Evolutionary conservation across 1,284 basidiomycete species (phyloP).

Genomic region (Cryptococcus jaspeensis): DNA sequence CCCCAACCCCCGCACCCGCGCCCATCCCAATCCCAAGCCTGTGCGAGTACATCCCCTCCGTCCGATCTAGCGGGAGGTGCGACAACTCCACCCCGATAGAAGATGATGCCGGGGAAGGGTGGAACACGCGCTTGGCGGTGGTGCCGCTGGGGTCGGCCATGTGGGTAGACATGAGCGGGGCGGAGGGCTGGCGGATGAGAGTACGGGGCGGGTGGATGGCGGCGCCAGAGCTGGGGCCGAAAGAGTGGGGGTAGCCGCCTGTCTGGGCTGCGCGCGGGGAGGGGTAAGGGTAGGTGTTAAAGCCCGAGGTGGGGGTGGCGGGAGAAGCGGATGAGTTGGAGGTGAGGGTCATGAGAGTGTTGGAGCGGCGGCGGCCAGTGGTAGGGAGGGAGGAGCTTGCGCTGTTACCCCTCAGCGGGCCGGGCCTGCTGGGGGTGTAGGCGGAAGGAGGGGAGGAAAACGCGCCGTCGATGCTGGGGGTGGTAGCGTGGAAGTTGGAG

Average conservation of each 20-base stretch:
- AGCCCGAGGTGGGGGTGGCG: too few species aligned
- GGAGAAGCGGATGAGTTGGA: not conserved
- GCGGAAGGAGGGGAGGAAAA: not conserved
- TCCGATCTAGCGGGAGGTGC: conserved; percentile 1
- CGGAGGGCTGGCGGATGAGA: conserved; percentile 7
- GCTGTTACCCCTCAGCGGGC: conserved; percentile 12
- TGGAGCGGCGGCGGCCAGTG: conserved; percentile 5
- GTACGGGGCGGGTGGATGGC: too few species aligned
- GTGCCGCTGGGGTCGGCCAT: too few species aligned
- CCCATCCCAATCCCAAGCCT: conserved; percentile 4
- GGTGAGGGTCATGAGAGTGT: conserved; percentile 7
- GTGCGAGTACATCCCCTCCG: not conserved
- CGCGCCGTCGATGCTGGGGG: not conserved
- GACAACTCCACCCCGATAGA: conserved; percentile 8
- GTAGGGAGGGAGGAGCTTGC: conserved; percentile 5
- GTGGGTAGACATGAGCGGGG: conserved; percentile 3
- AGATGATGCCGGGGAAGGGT: conserved; percentile 16
- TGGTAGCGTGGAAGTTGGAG: conserved; percentile 8
- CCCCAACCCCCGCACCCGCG: conserved; percentile 1
- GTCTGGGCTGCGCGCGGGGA: conserved; percentile 6
- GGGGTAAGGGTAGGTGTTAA: conserved; percentile 11
- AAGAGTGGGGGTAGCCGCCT: too few species aligned
- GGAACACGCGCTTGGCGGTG: conserved; percentile 14
- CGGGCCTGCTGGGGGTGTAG: not conserved
- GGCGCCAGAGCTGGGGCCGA: too few species aligned